phyloP scores from a whole-genome alignment of 1,284 basidiomycete genomes.

The Cryptococcus floricola region DNA sequence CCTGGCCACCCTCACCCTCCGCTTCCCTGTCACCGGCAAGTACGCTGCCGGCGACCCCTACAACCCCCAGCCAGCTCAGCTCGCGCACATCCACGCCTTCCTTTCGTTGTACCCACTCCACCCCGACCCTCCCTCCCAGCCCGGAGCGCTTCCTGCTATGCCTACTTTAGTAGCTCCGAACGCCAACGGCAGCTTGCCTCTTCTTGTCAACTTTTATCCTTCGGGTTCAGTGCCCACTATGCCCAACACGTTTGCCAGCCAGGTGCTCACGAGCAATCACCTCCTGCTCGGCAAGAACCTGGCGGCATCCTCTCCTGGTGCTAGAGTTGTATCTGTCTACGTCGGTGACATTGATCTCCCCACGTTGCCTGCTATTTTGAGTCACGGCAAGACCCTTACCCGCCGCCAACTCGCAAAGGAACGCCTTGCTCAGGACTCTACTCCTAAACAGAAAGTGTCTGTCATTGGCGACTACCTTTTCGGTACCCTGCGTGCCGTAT shows the following conservation, averaged over 20 bases:
- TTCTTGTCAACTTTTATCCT: slow-evolving; percentile 43
- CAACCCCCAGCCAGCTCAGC: slow-evolving; percentile 33
- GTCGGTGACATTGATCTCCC: slow-evolving; percentile 39
- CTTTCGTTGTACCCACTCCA: slow-evolving; percentile 46
- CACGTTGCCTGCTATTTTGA: slow-evolving; percentile 33
- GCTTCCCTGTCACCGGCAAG: slow-evolving; percentile 34
- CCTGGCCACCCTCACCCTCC: slow-evolving; percentile 43
- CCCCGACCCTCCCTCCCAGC: slow-evolving; percentile 37
- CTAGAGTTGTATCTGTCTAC: slow-evolving; percentile 34
- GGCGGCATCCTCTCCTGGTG: slow-evolving; percentile 19
- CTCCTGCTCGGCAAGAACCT: slow-evolving; percentile 40
- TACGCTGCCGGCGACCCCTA: slow-evolving; percentile 34
- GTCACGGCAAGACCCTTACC: slow-evolving; percentile 22
- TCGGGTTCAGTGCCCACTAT: slow-evolving; percentile 35
- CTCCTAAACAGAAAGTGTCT: slow-evolving; percentile 23
- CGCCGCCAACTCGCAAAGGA: slow-evolving; percentile 32
- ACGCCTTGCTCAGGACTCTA: slow-evolving; percentile 19
- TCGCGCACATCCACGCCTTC: slow-evolving; percentile 44
- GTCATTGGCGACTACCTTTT: slow-evolving; percentile 33
- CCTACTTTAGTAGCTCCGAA: slow-evolving; percentile 38
- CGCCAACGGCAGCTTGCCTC: slow-evolving; percentile 21
- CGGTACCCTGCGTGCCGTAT: slow-evolving; percentile 19
- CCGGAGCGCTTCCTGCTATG: slow-evolving; percentile 41
- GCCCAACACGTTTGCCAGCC: slow-evolving; percentile 42
- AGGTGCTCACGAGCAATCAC: slow-evolving; percentile 41